These are phyloP conservation scores for Ophiosphaerella herpotricha DNA, from an alignment of 2,329 filamentous ascomycete species.

Conservation along the genomic window DNA sequence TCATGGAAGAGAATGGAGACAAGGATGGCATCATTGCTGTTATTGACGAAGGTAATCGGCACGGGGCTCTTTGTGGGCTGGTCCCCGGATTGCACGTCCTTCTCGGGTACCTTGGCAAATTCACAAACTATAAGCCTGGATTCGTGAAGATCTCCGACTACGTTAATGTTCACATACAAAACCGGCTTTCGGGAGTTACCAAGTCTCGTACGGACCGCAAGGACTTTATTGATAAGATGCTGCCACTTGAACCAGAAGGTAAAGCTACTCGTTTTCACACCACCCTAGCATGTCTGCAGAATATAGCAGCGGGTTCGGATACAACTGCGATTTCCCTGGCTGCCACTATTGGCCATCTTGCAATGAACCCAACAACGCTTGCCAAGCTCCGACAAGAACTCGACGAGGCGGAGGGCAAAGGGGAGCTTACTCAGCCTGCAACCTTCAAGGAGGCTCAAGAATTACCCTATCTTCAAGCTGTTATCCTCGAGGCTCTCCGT, in stretches of 20 bases:
- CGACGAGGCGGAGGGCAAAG: slow-evolving; percentile 11
- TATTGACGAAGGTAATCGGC: neutral
- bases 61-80: slow-evolving; percentile 4
- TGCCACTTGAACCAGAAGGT: slow-evolving; percentile 13
- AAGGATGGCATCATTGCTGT: slow-evolving; percentile 5
- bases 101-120: neutral
- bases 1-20: slow-evolving; percentile 19
- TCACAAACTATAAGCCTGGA: neutral
- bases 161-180: neutral
- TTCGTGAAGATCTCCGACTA: slow-evolving; percentile 2
- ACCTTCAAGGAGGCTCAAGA: slow-evolving; percentile 35
- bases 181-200: slow-evolving; percentile 7
- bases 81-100: slow-evolving; percentile 8
- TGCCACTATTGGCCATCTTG: slow-evolving; percentile 52
- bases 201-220: slow-evolving; percentile 7
- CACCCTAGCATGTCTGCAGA: slow-evolving; percentile 16
- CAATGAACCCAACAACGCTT: slow-evolving; percentile 40
- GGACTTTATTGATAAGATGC: slow-evolving; percentile 17
- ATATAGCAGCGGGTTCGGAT: slow-evolving; percentile 48
- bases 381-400: slow-evolving; percentile 22
- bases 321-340: slow-evolving; percentile 57
- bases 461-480: slow-evolving; percentile 51
- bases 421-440: slow-evolving; percentile 16
- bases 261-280: slow-evolving; percentile 11
- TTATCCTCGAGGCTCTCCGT: slow-evolving; percentile 51